Conservation (phyloP, 2,329 filamentous ascomycete species). For the Pezicula rhizophila region DNA sequence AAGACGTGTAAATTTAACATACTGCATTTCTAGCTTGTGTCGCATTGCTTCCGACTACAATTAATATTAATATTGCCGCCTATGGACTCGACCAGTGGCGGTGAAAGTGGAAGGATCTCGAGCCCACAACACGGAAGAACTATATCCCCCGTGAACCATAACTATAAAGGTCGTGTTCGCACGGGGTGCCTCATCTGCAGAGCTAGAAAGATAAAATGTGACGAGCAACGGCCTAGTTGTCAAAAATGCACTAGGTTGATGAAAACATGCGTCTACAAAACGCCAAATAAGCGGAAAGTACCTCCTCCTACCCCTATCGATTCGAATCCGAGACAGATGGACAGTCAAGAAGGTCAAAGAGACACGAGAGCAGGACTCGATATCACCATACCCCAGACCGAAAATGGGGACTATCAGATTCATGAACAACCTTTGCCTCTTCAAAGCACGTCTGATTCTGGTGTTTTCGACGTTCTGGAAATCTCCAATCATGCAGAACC, state of each 20-base stretch:
- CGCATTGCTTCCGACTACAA: too few species aligned
- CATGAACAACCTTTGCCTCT: not conserved
- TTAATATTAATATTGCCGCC: too few species aligned
- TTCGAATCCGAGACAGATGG: not conserved
- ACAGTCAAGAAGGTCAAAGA: not conserved
- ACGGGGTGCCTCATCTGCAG: conserved; percentile 1
- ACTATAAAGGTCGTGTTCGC: conserved; percentile 1
- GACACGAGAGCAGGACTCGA: not conserved
- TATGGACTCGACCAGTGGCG: not conserved
- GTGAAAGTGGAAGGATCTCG: not conserved
- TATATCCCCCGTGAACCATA: not conserved
- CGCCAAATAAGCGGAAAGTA: not conserved
- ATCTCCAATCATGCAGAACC: not conserved
- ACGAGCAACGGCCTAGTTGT: conserved; percentile 1
- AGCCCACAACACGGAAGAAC: not conserved
- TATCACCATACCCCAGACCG: not conserved
- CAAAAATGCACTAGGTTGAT: conserved; percentile 1
- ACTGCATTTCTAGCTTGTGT: too few species aligned
- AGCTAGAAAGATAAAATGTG: conserved; percentile 2
- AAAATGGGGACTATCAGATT: not conserved
- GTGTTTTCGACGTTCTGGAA: not conserved
- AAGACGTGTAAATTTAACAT: too few species aligned
- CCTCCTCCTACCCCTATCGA: not conserved
- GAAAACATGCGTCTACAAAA: conserved; percentile 1
- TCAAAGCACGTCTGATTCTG: not conserved